Evolutionary conservation across 345 rosid genomes (phyloP), one percentile per base, ranked within the genome.

Genomic region (Sisymbrium altissimum): DNA sequence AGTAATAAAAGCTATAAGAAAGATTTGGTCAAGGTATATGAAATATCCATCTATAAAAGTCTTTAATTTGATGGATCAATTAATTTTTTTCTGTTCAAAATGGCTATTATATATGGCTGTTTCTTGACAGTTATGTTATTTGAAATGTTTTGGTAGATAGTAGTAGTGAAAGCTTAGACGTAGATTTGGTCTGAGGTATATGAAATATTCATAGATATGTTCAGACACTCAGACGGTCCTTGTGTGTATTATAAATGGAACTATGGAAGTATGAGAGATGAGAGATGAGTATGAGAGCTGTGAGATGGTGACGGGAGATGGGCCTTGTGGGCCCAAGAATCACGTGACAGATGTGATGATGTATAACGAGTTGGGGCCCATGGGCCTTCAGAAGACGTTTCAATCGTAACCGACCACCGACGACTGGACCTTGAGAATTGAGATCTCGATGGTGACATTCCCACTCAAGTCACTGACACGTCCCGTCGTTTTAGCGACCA

Each of bases 241-340:
- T 41, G 35, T 64, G 10, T 54, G 44, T 64, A 18, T 49, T 35
- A 56, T 46, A 66, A 66, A 74, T 66, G 54, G 73, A 59, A 66
- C 62, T 74, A 60, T 40, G 45, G 49, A 6, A 59, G 23, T 29
- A 41, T 43, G 44, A 74, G 73, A 68, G 79, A 60, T 49, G 55
- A 60, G 7, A 60, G 33, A 41, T 43, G 53, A 74, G 73, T 25
- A 41, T 43, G 53, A 74, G 73, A 69, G 79, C 70, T 68, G 64
- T 75, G 69, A 76, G 79, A 76, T 69, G 75, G 27, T 44, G 79
- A 76, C 38, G 17, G 18, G n/a, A 53, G 65, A 69, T 76, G 79
- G 75, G 70, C 70, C 79, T 69, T 3, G 58, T 76, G 74, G 79
- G 69, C 69, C 74, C 49, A 60, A 61, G 0, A 27, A 59, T 62